Percentiles rank a stretch among this genome's conserved stretches.
phyloP scores from a whole-genome alignment of 345 rosid species.

The Linum tenue region DNA sequence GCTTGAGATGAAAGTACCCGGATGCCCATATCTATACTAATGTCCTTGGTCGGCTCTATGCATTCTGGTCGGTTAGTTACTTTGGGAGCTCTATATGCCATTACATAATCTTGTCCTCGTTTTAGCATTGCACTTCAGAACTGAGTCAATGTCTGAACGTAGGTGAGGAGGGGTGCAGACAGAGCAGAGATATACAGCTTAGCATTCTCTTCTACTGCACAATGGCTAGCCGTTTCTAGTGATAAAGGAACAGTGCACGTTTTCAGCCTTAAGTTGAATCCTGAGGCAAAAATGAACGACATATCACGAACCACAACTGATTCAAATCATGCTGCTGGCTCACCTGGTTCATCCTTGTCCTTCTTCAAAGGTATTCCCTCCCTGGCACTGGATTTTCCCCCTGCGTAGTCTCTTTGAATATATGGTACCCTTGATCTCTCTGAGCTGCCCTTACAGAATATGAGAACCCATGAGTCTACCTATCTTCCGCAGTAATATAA shows the following conservation, averaged over 20 bases:
- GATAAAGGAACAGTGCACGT: conserved; percentile 97
- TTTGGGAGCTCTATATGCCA: not conserved
- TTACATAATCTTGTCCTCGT: too few relatives aligned
- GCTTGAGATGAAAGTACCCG: not conserved
- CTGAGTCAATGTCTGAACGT: not conserved
- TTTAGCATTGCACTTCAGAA: not conserved
- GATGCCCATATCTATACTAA: too few relatives aligned
- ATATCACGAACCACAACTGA: conserved; percentile 30
- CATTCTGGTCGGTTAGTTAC: not conserved
- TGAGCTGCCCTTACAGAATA: too few relatives aligned
- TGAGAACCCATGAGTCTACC: too few relatives aligned
- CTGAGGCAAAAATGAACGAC: conserved; percentile 41
- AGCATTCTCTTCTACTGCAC: conserved; percentile 79
- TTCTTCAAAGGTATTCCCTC: conserved; percentile 56
- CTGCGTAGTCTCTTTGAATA: too few relatives aligned
- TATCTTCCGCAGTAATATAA: too few relatives aligned
- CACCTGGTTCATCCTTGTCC: conserved; percentile 51
- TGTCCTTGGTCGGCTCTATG: too few relatives aligned
- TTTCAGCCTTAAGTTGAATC: conserved; percentile 69
- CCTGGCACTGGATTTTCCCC: too few relatives aligned
- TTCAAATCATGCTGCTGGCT: conserved; percentile 16
- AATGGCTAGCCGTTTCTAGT: conserved; percentile 93
- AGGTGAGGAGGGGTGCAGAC: conserved; percentile 98
- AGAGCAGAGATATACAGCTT: conserved; percentile 93
- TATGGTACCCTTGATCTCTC: too few relatives aligned